Evolutionary conservation across 495 filamentous ascomycete species (phyloP).

Genomic region (Aspergillus steynii): DNA sequence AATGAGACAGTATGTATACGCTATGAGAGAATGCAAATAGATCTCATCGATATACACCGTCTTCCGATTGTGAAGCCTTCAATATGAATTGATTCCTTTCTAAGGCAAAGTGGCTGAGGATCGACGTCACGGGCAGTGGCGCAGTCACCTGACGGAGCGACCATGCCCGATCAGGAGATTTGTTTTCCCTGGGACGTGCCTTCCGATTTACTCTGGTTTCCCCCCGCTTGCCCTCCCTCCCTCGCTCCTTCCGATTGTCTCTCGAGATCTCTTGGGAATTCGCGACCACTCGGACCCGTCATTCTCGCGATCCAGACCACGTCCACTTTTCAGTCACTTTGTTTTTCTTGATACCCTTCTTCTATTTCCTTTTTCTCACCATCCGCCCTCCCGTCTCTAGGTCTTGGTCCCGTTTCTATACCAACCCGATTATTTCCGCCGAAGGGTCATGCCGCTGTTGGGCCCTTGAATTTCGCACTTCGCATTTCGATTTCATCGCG

Average conservation of each 20-base stretch:
- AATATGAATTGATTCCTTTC: not conserved
- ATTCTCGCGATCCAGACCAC: not conserved
- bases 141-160: constrained; percentile 31
- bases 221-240: constrained; percentile 26
- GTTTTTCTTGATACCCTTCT: not conserved
- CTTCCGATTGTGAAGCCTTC: no score
- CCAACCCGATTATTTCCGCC: constrained; percentile 27
- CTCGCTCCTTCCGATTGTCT: not conserved
- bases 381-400: not conserved
- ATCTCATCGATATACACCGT: not conserved
- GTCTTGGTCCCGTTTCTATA: constrained; percentile 25
- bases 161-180: constrained; percentile 46
- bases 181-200: constrained; percentile 41
- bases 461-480: constrained; percentile 35
- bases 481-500: constrained; percentile 17
- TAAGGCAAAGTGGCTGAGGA: constrained; percentile 11
- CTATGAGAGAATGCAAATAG: not conserved
- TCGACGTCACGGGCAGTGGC: constrained; percentile 22
- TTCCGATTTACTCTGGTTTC: constrained; percentile 27
- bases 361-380: constrained; percentile 5
- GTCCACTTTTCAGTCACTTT: no score
- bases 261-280: no score
- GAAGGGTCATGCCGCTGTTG: constrained; percentile 18
- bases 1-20: not conserved
- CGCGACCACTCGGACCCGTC: no score